phyloP scores from a whole-genome alignment of 2,329 filamentous ascomycete genomes.

The Colletotrichum siamense region DNA sequence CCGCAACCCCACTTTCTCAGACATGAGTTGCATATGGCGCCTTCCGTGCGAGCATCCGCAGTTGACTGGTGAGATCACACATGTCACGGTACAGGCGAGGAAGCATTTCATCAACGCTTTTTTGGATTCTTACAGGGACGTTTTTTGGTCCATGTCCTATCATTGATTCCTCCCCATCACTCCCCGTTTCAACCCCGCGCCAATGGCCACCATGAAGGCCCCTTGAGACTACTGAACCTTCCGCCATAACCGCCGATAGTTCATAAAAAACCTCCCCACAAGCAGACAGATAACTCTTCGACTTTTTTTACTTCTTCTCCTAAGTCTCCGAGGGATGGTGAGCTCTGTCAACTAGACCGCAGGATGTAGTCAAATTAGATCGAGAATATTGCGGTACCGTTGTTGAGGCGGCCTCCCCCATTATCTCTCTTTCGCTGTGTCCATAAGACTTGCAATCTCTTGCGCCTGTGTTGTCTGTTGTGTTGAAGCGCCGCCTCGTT shows the following conservation, averaged over 20 bases:
- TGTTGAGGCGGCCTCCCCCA: background rate
- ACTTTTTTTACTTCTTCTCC: background rate
- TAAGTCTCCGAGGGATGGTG: background rate
- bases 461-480: background rate
- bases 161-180: background rate
- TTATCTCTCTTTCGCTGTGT: background rate
- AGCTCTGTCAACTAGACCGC: background rate
- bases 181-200: background rate
- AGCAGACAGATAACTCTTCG: conserved; percentile 2
- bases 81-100: background rate
- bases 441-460: background rate
- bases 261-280: conserved; percentile 9
- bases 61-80: background rate
- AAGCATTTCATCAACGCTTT: background rate
- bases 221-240: background rate
- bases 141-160: background rate
- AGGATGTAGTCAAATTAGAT: conserved; percentile 10
- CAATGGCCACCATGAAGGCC: background rate
- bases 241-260: background rate
- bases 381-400: background rate
- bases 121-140: background rate
- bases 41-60: background rate
- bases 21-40: background rate
- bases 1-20: background rate
- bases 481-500: background rate